Conservation (phyloP, 1,284 basidiomycete genomes). For the Trichosporon sp. region DNA sequence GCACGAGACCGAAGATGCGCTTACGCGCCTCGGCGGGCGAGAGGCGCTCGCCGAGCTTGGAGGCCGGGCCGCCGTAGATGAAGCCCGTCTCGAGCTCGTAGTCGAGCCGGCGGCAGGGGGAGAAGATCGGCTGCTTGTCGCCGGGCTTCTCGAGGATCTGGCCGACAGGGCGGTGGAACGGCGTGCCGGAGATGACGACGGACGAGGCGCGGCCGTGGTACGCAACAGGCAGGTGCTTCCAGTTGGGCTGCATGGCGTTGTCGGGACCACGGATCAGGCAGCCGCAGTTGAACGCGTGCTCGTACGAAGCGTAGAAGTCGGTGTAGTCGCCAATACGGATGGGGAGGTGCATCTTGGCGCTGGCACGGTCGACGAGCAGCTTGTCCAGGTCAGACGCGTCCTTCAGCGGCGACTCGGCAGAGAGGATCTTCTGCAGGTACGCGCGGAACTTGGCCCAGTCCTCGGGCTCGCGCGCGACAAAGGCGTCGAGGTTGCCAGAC, state of each 20-base stretch:
- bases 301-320: conserved; percentile 21
- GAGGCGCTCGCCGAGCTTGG: conserved; percentile 22
- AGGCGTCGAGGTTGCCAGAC: conserved; percentile 13
- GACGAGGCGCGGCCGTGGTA: conserved; percentile 26
- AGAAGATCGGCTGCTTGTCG: conserved; percentile 22
- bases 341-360: conserved; percentile 16
- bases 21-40: conserved; percentile 16
- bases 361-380: conserved; percentile 10
- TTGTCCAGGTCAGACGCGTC: conserved; percentile 1
- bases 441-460: conserved; percentile 15
- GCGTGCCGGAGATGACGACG: conserved; percentile 20
- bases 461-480: conserved; percentile 12
- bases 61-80: conserved; percentile 18
- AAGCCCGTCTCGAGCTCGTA: conserved; percentile 29
- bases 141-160: conserved; percentile 22
- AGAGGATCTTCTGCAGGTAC: conserved; percentile 12
- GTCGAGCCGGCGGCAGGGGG: conserved; percentile 22
- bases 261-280: conserved; percentile 21
- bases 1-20: conserved; percentile 23
- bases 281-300: conserved; percentile 27
- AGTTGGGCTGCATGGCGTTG: conserved; percentile 24
- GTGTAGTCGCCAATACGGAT: conserved; percentile 21
- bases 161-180: conserved; percentile 23
- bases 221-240: conserved; percentile 25
- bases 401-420: conserved; percentile 9